phyloP scores from a whole-genome alignment of 768 basidiomycete species.

The Dentipellis sp. region DNA sequence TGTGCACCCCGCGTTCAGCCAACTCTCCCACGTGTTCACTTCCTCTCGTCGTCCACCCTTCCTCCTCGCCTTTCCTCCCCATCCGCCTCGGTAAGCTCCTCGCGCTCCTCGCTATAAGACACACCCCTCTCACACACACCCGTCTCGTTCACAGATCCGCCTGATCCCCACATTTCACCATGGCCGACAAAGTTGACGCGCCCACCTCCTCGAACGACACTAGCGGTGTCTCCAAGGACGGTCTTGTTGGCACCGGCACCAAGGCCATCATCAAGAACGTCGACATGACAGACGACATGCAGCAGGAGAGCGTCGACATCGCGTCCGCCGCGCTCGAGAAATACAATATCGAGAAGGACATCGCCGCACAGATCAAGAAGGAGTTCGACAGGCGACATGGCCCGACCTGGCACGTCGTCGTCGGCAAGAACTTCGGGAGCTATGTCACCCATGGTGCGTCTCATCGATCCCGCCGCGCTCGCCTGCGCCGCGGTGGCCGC shows the following conservation, averaged over 20 bases:
- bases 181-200: conserved; percentile 44
- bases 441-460: conserved; percentile 91
- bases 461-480: conserved; percentile 6
- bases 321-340: conserved; percentile 80
- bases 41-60: background rate
- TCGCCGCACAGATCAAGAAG: conserved; percentile 97
- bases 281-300: conserved; percentile 96
- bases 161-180: conserved; percentile 4
- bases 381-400: conserved; percentile 92
- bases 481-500: background rate
- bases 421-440: conserved; percentile 98
- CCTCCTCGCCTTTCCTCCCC: background rate
- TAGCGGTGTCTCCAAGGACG: conserved; percentile 25
- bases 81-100: background rate
- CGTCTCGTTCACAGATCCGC: background rate
- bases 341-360: conserved; percentile 95
- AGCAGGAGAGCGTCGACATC: conserved; percentile 88
- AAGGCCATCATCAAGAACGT: conserved; percentile 95
- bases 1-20: background rate
- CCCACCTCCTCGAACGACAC: conserved; percentile 49
- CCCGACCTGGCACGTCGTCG: conserved; percentile 97
- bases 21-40: background rate
- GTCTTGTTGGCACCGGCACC: conserved; percentile 31
- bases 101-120: background rate
- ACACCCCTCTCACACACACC: background rate